A percentile compares a stretch with the other conserved stretches of the same genome.
Conservation (phyloP, 139 green algal genomes). For the Ettlia oleoabundans region DNA sequence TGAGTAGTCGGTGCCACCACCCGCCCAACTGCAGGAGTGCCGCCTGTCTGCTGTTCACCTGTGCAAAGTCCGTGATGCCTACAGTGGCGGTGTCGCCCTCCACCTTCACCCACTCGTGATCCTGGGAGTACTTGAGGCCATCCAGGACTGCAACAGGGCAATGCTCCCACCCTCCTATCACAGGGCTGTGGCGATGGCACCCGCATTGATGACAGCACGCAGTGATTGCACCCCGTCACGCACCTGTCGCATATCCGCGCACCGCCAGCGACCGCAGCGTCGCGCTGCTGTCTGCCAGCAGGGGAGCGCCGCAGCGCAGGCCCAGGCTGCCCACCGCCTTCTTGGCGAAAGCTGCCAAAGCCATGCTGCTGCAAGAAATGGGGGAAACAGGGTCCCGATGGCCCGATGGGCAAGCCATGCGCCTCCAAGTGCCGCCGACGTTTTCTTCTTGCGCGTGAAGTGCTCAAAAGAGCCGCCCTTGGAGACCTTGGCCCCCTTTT, state of each 20-base stretch:
- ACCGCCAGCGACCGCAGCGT: background rate
- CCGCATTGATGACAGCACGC: background rate
- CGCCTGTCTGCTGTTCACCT: conserved; percentile 74
- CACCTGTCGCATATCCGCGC: conserved; percentile 47
- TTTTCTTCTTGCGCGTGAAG: too few relatives aligned
- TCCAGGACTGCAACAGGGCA: conserved; percentile 58
- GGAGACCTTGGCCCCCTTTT: background rate
- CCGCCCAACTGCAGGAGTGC: too few relatives aligned
- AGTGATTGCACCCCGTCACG: background rate
- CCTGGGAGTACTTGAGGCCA: conserved; percentile 78
- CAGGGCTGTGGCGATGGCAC: background rate
- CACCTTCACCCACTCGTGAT: conserved; percentile 91
- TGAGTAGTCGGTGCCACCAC: background rate
- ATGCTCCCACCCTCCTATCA: conserved; percentile 15
- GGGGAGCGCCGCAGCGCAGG: conserved; percentile 26
- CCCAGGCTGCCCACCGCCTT: conserved; percentile 35
- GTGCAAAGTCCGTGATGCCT: conserved; percentile 96
- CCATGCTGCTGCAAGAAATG: conserved; percentile 26
- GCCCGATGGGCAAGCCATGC: background rate
- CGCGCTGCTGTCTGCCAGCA: conserved; percentile 5
- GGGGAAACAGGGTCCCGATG: background rate
- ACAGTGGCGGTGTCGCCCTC: conserved; percentile 88
- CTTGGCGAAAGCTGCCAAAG: conserved; percentile 38
- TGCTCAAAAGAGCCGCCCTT: background rate
- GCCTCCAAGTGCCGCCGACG: too few relatives aligned